These are phyloP conservation scores for Geotrichum carabidarum DNA, from an alignment of 1,139 yeast genomes.

Conservation along the genomic window DNA sequence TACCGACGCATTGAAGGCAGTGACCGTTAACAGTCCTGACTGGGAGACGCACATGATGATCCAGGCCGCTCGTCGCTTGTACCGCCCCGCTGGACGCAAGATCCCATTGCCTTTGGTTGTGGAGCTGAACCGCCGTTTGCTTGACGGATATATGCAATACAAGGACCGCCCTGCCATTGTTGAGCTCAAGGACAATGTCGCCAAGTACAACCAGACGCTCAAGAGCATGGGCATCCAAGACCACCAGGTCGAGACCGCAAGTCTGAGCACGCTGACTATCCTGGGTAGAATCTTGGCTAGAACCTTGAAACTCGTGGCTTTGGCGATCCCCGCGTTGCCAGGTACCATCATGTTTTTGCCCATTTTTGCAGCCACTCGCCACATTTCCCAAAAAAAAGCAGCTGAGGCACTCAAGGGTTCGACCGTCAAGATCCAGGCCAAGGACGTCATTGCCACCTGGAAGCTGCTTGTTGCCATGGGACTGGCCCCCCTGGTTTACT, in stretches of 20 bases:
- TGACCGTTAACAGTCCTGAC: slow-evolving; percentile 88
- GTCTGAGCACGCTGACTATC: slow-evolving; percentile 46
- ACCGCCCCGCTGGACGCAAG: slow-evolving; percentile 66
- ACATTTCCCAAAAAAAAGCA: slow-evolving; percentile 67
- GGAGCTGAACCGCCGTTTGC: slow-evolving; percentile 82
- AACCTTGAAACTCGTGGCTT: slow-evolving; percentile 48
- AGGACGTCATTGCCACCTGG: slow-evolving; percentile 95
- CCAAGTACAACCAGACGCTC: slow-evolving; percentile 62
- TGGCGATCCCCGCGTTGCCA: slow-evolving; percentile 67
- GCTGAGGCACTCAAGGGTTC: slow-evolving; percentile 76
- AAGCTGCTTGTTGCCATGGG: slow-evolving; percentile 86
- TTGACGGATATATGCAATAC: slow-evolving; percentile 69
- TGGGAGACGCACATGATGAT: slow-evolving; percentile 87
- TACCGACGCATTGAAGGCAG: slow-evolving; percentile 74
- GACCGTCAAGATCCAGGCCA: slow-evolving; percentile 82
- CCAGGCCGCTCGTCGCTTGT: slow-evolving; percentile 88
- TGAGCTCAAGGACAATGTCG: slow-evolving; percentile 54
- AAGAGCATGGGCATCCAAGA: slow-evolving; percentile 73
- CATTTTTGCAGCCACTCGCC: slow-evolving; percentile 71
- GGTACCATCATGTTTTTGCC: slow-evolving; percentile 84
- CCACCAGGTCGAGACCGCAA: slow-evolving; percentile 75
- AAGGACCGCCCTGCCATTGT: slow-evolving; percentile 67
- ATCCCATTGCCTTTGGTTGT: slow-evolving; percentile 78
- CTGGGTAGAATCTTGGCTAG: slow-evolving; percentile 51
- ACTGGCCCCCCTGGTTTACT: slow-evolving; percentile 78